Base-by-base conservation (phyloP, 1,284 basidiomycete species). In the Cystobasidiaceae sp. region DNA sequence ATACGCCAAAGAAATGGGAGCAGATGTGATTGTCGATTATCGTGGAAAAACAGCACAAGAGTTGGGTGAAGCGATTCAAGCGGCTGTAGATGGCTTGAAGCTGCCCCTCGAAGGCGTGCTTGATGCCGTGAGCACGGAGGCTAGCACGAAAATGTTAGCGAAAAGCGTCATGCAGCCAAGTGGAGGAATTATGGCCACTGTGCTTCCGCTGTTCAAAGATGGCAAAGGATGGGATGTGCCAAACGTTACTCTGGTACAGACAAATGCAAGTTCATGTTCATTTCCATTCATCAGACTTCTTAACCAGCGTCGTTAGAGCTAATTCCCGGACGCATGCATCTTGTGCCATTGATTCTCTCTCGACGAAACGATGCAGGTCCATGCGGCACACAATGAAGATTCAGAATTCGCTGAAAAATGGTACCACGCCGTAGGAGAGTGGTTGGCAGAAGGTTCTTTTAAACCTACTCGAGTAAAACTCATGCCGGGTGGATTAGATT, bases 1-100 rank as follows among this genome's bases (percentile, higher is more conserved):
- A 8, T 66, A 71, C 43, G 67, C 73, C 0, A 55, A 54, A 23
- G 41, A 54, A 1, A 65, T 73, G 34, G 74, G 74, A 23, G 71
- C 70, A 15, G 72, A 75, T 63, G 69, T 68, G 17, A 52, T 74
- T 9, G 63, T 75, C 56, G 74, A 75, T 50, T 75, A 75, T 62
- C 72, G 77, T 50, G 54, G 54, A 34, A 72, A 68, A 41, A 60
- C 67, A 9, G n/a, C 41, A 28, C 60, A 69, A 1, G 58, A 63
- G 4, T 63, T 73, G 30, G 65, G 69, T n/a, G n/a, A n/a, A 2
- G 70, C 68, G 33, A 65, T 74, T 37, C 37, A 30, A 2, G 19
- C 25, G 3, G 58, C 66, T 3, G 33, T 39, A 6, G 37, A 57
- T 19, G 63, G 68, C 13, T 28, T 33, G 11, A 48, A 21, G 3